Evolutionary conservation across 176 grass and related monocot genomes (phyloP).

Genomic region (Oryza rufipogon): DNA sequence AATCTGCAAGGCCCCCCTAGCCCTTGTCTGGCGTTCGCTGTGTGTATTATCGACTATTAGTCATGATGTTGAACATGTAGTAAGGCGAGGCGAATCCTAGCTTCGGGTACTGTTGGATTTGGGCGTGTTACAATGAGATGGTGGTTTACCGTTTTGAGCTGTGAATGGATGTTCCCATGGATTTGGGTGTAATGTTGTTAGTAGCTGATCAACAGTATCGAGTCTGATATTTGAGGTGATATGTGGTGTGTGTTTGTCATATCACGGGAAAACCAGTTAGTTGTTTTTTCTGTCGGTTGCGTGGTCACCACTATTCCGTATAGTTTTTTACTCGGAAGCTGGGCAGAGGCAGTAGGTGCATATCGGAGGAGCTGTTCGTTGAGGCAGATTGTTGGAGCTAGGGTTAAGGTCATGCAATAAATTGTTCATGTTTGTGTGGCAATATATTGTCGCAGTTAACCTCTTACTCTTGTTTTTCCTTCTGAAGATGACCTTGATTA

Average conservation of each 20-base stretch:
- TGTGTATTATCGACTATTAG: not conserved
- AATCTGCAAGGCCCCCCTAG: not conserved
- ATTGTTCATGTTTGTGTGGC: not conserved
- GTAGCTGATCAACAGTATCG: not conserved
- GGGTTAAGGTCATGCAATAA: constrained; percentile 9
- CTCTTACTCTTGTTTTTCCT: not conserved
- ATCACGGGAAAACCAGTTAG: not conserved
- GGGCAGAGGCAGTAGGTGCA: no score
- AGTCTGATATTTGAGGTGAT: not conserved
- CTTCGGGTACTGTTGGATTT: not conserved
- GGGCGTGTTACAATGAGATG: constrained; percentile 2
- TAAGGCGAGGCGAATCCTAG: not conserved
- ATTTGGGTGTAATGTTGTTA: not conserved
- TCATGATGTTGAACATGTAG: not conserved
- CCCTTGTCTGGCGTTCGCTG: not conserved
- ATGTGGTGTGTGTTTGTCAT: not conserved
- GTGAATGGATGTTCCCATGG: not conserved
- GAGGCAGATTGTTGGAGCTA: not conserved
- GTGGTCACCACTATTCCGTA: not conserved
- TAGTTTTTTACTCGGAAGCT: not conserved
- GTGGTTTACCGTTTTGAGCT: not conserved
- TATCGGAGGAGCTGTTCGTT: not conserved
- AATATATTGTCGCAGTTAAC: not conserved
- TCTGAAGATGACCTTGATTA: not conserved
- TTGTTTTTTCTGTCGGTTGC: not conserved